Percentiles rank a stretch among this genome's conserved stretches.
Conservation (phyloP, 169 alveolate species). For the Eimeria acervulina region DNA sequence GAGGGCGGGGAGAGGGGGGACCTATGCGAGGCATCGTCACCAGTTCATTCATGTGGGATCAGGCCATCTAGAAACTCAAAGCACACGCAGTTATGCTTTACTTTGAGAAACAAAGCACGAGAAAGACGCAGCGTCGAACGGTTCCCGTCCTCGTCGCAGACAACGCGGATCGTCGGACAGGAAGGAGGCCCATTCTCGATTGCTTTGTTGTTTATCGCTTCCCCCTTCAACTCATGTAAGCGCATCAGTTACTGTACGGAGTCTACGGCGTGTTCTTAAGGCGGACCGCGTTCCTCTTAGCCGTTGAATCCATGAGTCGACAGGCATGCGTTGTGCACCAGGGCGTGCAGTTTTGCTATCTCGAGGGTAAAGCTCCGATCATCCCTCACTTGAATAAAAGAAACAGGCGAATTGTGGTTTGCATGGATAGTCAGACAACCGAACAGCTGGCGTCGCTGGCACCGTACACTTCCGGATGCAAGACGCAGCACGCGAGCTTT, state of each 20-base stretch:
- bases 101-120: not conserved
- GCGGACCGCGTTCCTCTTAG: not conserved
- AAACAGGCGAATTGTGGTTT: not conserved
- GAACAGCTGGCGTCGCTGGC: not conserved
- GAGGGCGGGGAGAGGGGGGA: slow-evolving; percentile 76
- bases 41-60: slow-evolving; percentile 18
- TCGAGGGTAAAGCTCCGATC: not conserved
- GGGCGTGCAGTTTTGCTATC: not conserved
- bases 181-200: slow-evolving; percentile 45
- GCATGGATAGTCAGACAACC: not conserved
- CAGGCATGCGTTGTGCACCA: not conserved
- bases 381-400: not conserved
- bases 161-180: slow-evolving; percentile 26
- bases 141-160: slow-evolving; percentile 53
- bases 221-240: not conserved
- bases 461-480: no score
- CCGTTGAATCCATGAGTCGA: not conserved
- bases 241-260: not conserved
- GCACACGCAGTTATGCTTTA: not conserved
- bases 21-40: slow-evolving; percentile 44
- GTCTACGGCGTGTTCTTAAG: not conserved
- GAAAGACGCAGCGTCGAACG: slow-evolving; percentile 2
- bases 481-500: not conserved
- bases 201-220: not conserved
- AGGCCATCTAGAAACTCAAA: not conserved